A percentile compares a stretch with the other conserved stretches of the same genome.
Conservation (phyloP, 495 filamentous ascomycete species). For the Glonium stellatum region DNA sequence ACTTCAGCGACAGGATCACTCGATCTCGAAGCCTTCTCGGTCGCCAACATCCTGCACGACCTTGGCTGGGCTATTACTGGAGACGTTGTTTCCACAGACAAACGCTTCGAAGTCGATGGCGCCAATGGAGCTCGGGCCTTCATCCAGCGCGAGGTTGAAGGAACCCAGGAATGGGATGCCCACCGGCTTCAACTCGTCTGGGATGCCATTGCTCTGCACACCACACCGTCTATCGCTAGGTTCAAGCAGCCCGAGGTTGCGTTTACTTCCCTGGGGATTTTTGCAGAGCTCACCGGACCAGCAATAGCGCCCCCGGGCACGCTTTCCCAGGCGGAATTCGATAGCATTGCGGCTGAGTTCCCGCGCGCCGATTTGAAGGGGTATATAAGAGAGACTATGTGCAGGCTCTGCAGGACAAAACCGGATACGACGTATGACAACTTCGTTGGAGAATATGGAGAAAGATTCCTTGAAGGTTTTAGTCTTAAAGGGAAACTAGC, state of each 20-base stretch:
- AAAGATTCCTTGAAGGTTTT: conserved; percentile 31
- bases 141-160: conserved; percentile 16
- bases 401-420: conserved; percentile 42
- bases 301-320: conserved; percentile 14
- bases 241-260: conserved; percentile 45
- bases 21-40: conserved; percentile 45
- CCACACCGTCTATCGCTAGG: conserved; percentile 36
- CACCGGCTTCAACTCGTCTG: conserved; percentile 43
- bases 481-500: background rate
- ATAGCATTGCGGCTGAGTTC: conserved; percentile 33
- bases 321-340: conserved; percentile 36
- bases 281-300: conserved; percentile 45
- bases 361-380: conserved; percentile 38
- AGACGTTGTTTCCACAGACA: conserved; percentile 38
- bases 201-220: conserved; percentile 51
- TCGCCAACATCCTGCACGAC: conserved; percentile 49
- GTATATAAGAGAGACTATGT: conserved; percentile 36
- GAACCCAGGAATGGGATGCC: conserved; percentile 33
- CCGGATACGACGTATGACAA: conserved; percentile 48
- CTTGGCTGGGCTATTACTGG: conserved; percentile 43
- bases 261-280: conserved; percentile 38
- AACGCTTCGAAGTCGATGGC: conserved; percentile 53
- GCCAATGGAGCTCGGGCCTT: conserved; percentile 45
- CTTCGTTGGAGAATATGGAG: conserved; percentile 38
- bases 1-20: conserved; percentile 18